phyloP scores from a whole-genome alignment of 2,329 filamentous ascomycete species.

The Colletotrichum sp. region DNA sequence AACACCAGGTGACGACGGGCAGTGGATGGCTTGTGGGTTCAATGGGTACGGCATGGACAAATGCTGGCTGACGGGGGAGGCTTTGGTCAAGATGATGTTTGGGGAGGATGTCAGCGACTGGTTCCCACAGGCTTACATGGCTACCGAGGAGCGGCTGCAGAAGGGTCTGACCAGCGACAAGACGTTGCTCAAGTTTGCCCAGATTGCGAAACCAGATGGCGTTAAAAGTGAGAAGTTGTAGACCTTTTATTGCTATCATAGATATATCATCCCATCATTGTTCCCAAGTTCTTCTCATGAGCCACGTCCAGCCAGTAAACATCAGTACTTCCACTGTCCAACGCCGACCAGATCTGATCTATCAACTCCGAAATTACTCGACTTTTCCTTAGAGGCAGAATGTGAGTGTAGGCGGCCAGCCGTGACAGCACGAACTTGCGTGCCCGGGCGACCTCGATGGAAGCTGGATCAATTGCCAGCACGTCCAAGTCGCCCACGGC shows the following conservation, averaged over 20 bases:
- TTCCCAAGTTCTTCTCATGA: conserved; percentile 15
- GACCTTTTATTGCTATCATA: neutral
- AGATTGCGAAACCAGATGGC: neutral
- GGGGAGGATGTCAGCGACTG: conserved; percentile 26
- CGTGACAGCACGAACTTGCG: conserved; percentile 18
- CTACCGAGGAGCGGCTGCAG: conserved; percentile 27
- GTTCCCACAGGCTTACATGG: conserved; percentile 24
- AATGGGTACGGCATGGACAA: conserved; percentile 27
- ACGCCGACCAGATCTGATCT: conserved; percentile 17
- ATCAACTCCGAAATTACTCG: conserved; percentile 22
- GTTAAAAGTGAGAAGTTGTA: neutral
- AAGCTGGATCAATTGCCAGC: neutral
- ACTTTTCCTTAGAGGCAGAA: conserved; percentile 20
- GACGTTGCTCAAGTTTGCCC: neutral
- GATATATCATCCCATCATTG: conserved; percentile 16
- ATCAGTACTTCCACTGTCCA: conserved; percentile 20
- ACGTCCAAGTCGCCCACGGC: rapidly evolving
- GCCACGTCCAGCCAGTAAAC: conserved; percentile 25
- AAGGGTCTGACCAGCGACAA: neutral
- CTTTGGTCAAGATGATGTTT: conserved; percentile 29
- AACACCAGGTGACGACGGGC: neutral
- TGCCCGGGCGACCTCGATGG: conserved; percentile 19
- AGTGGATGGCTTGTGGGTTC: conserved; percentile 27
- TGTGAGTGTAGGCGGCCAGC: conserved; percentile 20
- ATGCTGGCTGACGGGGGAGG: conserved; percentile 23